Evolutionary conservation across 352 stramenopile species (phyloP).

Genomic region (Phytophthora pinifolia): DNA sequence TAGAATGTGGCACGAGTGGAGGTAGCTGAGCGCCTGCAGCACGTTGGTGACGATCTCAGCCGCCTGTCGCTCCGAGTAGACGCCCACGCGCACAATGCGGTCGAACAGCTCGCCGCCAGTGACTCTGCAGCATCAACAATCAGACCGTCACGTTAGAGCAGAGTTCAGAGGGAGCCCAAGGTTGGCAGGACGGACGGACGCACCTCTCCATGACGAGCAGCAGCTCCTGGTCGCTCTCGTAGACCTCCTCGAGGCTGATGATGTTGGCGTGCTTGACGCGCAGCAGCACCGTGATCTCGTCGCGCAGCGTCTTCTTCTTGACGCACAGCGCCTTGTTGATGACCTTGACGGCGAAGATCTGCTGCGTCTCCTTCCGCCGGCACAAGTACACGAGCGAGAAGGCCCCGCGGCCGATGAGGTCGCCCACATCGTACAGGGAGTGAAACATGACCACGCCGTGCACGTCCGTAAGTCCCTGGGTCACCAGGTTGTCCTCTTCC

Average conservation of each 20-base stretch:
- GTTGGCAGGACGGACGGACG: background rate
- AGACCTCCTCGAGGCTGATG: constrained; percentile 86
- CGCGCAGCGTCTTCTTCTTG: constrained; percentile 86
- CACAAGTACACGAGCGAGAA: constrained; percentile 88
- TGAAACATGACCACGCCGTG: constrained; percentile 86
- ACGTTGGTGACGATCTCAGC: constrained; percentile 76
- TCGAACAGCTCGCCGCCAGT: constrained; percentile 86
- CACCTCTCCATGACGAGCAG: constrained; percentile 88
- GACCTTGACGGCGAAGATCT: constrained; percentile 86
- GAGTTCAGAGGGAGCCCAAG: background rate
- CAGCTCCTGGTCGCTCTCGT: constrained; percentile 86
- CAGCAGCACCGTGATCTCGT: constrained; percentile 86
- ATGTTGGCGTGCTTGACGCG: constrained; percentile 88
- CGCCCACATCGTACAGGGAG: constrained; percentile 86
- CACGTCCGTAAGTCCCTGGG: constrained; percentile 80
- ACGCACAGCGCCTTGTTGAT: constrained; percentile 89
- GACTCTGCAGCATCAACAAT: constrained; percentile 39
- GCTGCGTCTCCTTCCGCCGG: constrained; percentile 73
- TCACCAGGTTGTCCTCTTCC: constrained; percentile 83
- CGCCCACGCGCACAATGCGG: constrained; percentile 76
- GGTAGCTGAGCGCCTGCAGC: constrained; percentile 66
- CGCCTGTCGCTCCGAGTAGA: constrained; percentile 82
- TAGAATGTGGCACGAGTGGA: constrained; percentile 82
- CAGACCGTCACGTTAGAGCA: background rate
- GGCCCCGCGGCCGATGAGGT: constrained; percentile 78